phyloP scores from a whole-genome alignment of 192 early-diverging fungal species.

The Coemansia sp. region DNA sequence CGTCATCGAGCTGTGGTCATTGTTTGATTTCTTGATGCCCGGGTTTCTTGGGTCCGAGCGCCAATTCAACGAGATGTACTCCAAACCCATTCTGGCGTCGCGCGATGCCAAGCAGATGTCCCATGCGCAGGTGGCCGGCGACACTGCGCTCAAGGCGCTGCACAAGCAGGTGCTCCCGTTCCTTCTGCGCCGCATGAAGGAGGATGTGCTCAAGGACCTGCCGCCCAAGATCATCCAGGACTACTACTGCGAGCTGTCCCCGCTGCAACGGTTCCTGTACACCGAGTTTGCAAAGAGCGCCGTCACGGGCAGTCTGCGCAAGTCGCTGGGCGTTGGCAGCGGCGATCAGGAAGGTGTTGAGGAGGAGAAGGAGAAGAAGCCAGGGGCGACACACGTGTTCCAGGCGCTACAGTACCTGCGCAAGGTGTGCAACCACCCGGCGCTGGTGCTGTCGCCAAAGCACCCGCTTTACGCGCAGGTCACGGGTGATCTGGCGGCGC shows the following conservation, averaged over 20 bases:
- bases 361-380: constrained; percentile 23
- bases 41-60: constrained; percentile 94
- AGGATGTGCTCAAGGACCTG: constrained; percentile 93
- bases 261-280: constrained; percentile 88
- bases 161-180: constrained; percentile 98
- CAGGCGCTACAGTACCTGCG: constrained; percentile 96
- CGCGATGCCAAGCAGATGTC: constrained; percentile 78
- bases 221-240: constrained; percentile 99
- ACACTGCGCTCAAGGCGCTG: constrained; percentile 81
- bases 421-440: constrained; percentile 95
- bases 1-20: constrained; percentile 94
- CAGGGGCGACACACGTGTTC: constrained; percentile 83
- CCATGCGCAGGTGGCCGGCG: constrained; percentile 31
- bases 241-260: constrained; percentile 94
- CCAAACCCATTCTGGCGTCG: constrained; percentile 88
- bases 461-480: constrained; percentile 84
- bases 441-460: constrained; percentile 81
- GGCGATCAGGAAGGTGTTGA: neutral
- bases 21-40: constrained; percentile 99
- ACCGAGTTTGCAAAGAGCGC: constrained; percentile 85
- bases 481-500: constrained; percentile 57
- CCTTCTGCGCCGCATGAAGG: constrained; percentile 93
- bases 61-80: constrained; percentile 92
- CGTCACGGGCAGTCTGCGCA: constrained; percentile 23
- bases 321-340: constrained; percentile 30